Evolutionary conservation across 2,329 filamentous ascomycete genomes (phyloP).

Genomic region (Bertia moriformis): DNA sequence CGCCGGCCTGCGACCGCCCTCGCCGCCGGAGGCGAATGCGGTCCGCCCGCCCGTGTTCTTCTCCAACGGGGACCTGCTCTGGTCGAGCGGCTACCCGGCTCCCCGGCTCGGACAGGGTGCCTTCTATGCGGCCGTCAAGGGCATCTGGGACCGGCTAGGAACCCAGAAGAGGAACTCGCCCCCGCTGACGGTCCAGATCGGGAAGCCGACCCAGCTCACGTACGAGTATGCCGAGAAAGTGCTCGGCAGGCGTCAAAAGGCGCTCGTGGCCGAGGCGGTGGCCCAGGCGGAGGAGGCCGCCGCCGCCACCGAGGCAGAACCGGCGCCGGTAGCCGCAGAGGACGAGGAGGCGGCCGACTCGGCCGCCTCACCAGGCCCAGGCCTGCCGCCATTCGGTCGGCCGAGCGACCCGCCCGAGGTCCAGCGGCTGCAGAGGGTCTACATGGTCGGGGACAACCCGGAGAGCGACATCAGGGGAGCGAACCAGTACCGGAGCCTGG

Average conservation of each 20-base stretch:
- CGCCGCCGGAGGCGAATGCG: constrained; percentile 46
- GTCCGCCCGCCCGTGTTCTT: constrained; percentile 72
- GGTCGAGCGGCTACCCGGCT: not conserved
- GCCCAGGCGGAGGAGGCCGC: constrained; percentile 55
- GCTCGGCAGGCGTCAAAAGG: too few relatives aligned
- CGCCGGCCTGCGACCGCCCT: constrained; percentile 24
- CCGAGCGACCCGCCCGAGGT: too few relatives aligned
- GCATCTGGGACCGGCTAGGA: constrained; percentile 66
- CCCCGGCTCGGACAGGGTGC: not conserved
- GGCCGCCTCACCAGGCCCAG: constrained; percentile 5
- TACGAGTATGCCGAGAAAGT: constrained; percentile 79
- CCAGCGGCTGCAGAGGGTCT: constrained; percentile 53
- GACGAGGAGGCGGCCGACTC: constrained; percentile 7
- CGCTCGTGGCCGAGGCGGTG: constrained; percentile 22
- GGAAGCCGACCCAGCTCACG: constrained; percentile 84
- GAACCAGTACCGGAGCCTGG: constrained; percentile 53
- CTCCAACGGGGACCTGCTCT: constrained; percentile 67
- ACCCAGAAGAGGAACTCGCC: constrained; percentile 57
- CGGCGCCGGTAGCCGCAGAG: constrained; percentile 60
- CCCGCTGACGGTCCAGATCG: constrained; percentile 73
- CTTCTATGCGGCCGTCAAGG: not conserved
- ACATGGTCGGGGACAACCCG: constrained; percentile 88
- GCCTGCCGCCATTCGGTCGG: too few relatives aligned
- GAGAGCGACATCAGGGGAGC: constrained; percentile 83
- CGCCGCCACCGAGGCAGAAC: constrained; percentile 76